A percentile compares a stretch with the other conserved stretches of the same genome.
Evolutionary conservation across 441 rosid species (phyloP).

Genomic region (Mallotus japonicus): DNA sequence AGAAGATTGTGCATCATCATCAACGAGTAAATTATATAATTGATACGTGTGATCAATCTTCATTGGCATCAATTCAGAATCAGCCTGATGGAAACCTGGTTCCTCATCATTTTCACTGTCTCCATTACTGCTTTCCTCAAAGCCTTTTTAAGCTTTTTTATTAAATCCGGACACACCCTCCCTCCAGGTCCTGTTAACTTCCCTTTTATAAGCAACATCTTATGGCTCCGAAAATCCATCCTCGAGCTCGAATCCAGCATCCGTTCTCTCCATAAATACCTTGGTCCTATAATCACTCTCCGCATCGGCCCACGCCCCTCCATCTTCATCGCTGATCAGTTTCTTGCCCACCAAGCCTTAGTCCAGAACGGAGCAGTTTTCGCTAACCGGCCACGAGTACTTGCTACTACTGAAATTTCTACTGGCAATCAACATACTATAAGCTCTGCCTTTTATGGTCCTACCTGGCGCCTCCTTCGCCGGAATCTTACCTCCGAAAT

Average conservation of each 20-base stretch:
- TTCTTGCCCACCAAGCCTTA: conserved; percentile 39
- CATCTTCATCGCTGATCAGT: conserved; percentile 32
- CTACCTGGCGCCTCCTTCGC: conserved; percentile 42
- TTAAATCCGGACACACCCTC: not conserved
- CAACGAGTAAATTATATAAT: too few relatives aligned
- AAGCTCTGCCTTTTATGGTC: conserved; percentile 35
- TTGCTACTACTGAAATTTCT: conserved; percentile 1
- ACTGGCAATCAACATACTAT: conserved; percentile 38
- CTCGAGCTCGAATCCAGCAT: conserved; percentile 5
- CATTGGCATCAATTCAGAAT: too few relatives aligned
- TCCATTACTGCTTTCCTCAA: not conserved
- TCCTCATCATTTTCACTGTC: not conserved
- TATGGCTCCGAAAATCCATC: conserved; percentile 8
- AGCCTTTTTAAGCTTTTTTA: not conserved
- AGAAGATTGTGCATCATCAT: too few relatives aligned
- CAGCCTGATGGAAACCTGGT: not conserved
- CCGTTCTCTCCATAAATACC: conserved; percentile 16
- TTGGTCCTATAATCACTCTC: conserved; percentile 23
- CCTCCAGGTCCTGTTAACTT: conserved; percentile 11
- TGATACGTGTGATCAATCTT: too few relatives aligned
- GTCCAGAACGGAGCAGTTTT: conserved; percentile 37
- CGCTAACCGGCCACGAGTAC: conserved; percentile 30
- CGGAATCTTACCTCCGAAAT: conserved; percentile 32
- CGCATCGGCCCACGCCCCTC: conserved; percentile 9
- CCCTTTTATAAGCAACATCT: conserved; percentile 11